Evolutionary conservation across 108 stramenopile genomes (phyloP).

Genomic region (Epithemia pelagica): DNA sequence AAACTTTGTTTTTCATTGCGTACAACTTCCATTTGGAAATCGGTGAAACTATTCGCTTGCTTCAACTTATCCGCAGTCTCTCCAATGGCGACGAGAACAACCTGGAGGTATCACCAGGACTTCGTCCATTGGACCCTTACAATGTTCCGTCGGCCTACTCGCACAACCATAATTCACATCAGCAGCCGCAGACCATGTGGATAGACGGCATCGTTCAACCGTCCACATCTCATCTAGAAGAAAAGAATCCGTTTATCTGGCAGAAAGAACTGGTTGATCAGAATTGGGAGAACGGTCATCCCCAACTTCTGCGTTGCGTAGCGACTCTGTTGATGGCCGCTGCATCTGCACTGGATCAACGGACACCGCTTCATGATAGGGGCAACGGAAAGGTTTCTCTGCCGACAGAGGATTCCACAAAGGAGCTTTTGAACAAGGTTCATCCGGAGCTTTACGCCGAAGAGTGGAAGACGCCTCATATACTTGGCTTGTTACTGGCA

Average conservation of each 20-base stretch:
- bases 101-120: conserved; percentile 2
- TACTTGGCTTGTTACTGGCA: conserved; percentile 59
- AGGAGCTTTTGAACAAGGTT: conserved; percentile 26
- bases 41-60: conserved; percentile 44
- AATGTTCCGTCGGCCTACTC: conserved; percentile 58
- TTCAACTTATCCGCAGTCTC: conserved; percentile 62
- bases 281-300: conserved; percentile 41
- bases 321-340: conserved; percentile 48
- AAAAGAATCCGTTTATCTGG: conserved; percentile 57
- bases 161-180: not conserved
- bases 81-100: conserved; percentile 31
- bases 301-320: conserved; percentile 51
- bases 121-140: conserved; percentile 57
- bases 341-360: conserved; percentile 53
- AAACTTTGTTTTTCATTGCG: conserved; percentile 63
- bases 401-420: conserved; percentile 27
- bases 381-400: conserved; percentile 53
- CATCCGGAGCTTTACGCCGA: conserved; percentile 40
- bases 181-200: not conserved
- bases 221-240: conserved; percentile 14
- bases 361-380: conserved; percentile 51
- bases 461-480: conserved; percentile 58
- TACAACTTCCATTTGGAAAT: conserved; percentile 68
- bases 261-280: conserved; percentile 49
- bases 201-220: not conserved